Base-by-base conservation (phyloP, 176 grass and related monocot species). In the Juncus inflexus region DNA sequence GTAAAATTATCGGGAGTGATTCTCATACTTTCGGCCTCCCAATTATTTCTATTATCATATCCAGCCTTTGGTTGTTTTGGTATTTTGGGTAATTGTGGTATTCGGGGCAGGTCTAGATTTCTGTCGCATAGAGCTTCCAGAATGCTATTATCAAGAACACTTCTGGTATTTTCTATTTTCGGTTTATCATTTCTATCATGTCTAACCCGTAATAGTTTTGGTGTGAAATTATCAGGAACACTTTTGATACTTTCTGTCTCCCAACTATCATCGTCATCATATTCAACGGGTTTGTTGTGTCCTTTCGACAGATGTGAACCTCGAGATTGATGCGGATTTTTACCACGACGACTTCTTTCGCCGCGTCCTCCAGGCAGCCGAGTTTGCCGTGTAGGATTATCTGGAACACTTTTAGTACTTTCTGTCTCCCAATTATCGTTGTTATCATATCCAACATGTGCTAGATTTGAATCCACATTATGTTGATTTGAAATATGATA, bases 401-500 rank as follows among this genome's bases (percentile, higher is more conserved):
- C 19, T 28, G 19, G 19, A 28, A 28, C 19, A 28, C 19, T 28
- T 28, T 28, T 28, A 28, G 19, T 28, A 28, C 19, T 28, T 28
- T 28, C 19, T 28, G 19, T 28, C 19, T 28, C 19, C 19, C 19
- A 28, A 28, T 28, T 28, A 28, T 28, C 19, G 19, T 28, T 28
- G 19, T 28, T 28, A 28, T 28, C 19, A 28, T 28, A 28, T 28
- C 19, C 19, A 28, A 28, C 19, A 28, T 28, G 19, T 28, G 19
- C 19, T 28, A 28, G 19, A 28, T 28, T 28, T 28, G n/a, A 12
- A 40, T 68, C 65, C 8, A 38, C 54, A 14, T 12, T 38, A 5
- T 55, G 50, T 41, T 39, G 66, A 56, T 3, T 16, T 40, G 35
- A 37, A 55, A 69, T 69, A 40, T 40, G 65, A 55, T 69, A 47